phyloP scores from a whole-genome alignment of 75 land plant species.

The Pinus albicaulis region DNA sequence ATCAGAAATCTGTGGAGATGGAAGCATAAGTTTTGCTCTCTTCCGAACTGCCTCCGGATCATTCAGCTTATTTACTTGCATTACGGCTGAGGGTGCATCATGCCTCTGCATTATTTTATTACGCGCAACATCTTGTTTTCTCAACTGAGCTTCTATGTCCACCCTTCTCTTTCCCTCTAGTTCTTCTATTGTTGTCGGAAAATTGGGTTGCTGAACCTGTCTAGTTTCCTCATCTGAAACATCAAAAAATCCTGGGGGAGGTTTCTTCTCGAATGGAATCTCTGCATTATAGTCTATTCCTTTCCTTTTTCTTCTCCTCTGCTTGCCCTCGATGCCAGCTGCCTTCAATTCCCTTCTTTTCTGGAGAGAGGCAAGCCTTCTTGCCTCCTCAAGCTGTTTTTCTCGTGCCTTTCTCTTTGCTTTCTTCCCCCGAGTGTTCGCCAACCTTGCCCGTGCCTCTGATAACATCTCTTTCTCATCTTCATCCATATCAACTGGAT shows the following conservation, averaged over 20 bases:
- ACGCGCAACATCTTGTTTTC: slow-evolving; percentile 89
- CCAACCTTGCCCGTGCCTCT: slow-evolving; percentile 95
- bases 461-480: slow-evolving; percentile 99
- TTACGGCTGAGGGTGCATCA: slow-evolving; percentile 84
- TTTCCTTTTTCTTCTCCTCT: slow-evolving; percentile 84
- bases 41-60: slow-evolving; percentile 95
- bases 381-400: slow-evolving; percentile 96
- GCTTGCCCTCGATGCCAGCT: slow-evolving; percentile 86
- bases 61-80: slow-evolving; percentile 95
- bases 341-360: slow-evolving; percentile 96
- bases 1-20: slow-evolving; percentile 96
- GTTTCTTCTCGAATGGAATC: slow-evolving; percentile 97
- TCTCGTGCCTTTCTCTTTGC: slow-evolving; percentile 98
- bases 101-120: slow-evolving; percentile 89
- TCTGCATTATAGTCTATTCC: slow-evolving; percentile 98
- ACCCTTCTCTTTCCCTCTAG: slow-evolving; percentile 93
- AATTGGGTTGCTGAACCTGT: slow-evolving; percentile 67
- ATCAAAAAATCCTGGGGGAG: slow-evolving; percentile 96
- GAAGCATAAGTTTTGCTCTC: slow-evolving; percentile 94
- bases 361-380: slow-evolving; percentile 95
- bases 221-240: slow-evolving; percentile 75
- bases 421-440: slow-evolving; percentile 95
- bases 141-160: slow-evolving; percentile 81
- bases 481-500: slow-evolving; percentile 99
- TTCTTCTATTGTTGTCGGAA: slow-evolving; percentile 96